These are phyloP conservation scores for Triticum turgidum DNA, from an alignment of 176 grass and related monocot genomes.

Conservation along the genomic window DNA sequence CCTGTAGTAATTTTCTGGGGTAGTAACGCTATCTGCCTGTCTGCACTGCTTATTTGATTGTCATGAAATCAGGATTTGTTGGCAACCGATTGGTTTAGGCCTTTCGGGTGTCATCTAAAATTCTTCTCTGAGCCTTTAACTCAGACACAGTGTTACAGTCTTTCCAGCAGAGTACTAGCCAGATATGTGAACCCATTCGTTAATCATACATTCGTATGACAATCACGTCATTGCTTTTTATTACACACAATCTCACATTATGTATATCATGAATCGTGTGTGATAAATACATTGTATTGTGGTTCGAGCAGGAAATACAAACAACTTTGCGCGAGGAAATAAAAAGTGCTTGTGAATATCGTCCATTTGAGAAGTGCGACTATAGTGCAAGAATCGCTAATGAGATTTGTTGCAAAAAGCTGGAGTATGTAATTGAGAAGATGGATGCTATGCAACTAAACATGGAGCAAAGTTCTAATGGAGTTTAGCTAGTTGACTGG, in stretches of 20 bases:
- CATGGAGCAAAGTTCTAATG: conserved; percentile 44
- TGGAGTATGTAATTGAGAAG: conserved; percentile 79
- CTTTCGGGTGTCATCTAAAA: neutral
- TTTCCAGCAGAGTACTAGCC: neutral
- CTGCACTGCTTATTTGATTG: neutral
- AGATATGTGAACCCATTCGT: neutral
- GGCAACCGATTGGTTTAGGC: neutral
- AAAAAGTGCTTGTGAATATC: conserved; percentile 81
- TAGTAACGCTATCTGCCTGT: neutral
- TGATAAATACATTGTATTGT: neutral
- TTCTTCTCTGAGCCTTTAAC: neutral
- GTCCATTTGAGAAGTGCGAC: conserved; percentile 91
- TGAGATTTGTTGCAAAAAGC: conserved; percentile 82
- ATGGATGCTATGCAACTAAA: conserved; percentile 73
- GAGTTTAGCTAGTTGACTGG: neutral
- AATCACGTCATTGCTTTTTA: neutral
- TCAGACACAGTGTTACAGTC: neutral
- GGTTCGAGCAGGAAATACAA: conserved; percentile 76
- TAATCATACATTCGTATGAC: neutral
- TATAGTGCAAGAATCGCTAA: conserved; percentile 89
- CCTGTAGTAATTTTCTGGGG: neutral
- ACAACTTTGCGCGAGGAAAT: conserved; percentile 83
- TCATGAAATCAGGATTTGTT: neutral
- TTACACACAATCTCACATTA: neutral
- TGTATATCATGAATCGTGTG: neutral